Conservation (phyloP, 140 eudicot genomes). For the Oenanthe javanica region DNA sequence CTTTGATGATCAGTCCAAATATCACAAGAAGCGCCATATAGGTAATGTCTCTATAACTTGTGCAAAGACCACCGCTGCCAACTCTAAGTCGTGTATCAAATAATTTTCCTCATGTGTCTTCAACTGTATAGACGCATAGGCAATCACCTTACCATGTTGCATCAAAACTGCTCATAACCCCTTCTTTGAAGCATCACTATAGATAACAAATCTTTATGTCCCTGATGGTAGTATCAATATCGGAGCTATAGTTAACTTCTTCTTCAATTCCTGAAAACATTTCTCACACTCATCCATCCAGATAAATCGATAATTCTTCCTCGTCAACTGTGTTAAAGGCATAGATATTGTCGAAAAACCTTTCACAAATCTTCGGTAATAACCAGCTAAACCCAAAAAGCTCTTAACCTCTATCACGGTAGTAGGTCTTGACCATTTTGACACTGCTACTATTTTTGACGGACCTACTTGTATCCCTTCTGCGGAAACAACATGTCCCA, state of each 20-base stretch:
- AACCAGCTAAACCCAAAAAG: no score
- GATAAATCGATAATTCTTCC: background rate
- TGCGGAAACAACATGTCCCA: no score
- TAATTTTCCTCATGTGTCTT: background rate
- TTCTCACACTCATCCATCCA: background rate
- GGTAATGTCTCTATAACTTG: background rate
- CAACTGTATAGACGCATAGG: background rate
- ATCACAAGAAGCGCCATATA: background rate
- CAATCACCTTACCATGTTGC: background rate
- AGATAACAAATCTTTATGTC: background rate
- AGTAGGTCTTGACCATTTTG: no score
- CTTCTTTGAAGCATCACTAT: constrained; percentile 1
- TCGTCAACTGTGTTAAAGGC: background rate
- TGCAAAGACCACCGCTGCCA: background rate
- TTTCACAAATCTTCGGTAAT: no score
- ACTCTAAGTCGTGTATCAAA: background rate
- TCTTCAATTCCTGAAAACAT: background rate
- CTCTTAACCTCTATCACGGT: background rate
- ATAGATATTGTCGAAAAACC: background rate
- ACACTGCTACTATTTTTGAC: no score
- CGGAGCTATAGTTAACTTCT: background rate
- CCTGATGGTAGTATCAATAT: background rate
- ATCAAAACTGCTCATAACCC: background rate
- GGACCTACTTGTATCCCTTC: no score
- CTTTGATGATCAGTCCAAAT: background rate